These are phyloP conservation scores for Aspergillus hancockii DNA, from an alignment of 495 filamentous ascomycete species.

Conservation along the genomic window DNA sequence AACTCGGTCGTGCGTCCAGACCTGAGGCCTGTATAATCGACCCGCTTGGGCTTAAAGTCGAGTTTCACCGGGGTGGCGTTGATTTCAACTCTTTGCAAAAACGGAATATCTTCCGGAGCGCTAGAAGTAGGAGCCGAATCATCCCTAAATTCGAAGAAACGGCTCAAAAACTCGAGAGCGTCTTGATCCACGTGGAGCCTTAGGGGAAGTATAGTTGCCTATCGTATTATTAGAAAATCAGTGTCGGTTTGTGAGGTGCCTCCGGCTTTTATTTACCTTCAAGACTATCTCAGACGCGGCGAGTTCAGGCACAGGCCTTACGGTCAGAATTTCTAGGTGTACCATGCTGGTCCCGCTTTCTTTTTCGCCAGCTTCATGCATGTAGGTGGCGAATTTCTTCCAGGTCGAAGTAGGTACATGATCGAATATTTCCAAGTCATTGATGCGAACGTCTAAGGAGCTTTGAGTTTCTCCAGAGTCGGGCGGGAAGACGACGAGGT, in stretches of 20 bases:
- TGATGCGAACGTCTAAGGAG: slow-evolving; percentile 78
- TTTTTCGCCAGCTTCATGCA: slow-evolving; percentile 79
- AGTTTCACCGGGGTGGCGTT: slow-evolving; percentile 78
- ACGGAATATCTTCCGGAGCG: slow-evolving; percentile 71
- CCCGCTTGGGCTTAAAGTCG: slow-evolving; percentile 96
- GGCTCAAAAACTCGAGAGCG: slow-evolving; percentile 92
- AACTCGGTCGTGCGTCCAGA: slow-evolving; percentile 98
- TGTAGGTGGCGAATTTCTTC: slow-evolving; percentile 96
- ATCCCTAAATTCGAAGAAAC: slow-evolving; percentile 98
- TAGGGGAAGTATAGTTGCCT: slow-evolving; percentile 81
- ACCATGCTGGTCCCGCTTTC: slow-evolving; percentile 87
- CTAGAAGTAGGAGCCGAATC: slow-evolving; percentile 55
- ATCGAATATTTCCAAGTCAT: slow-evolving; percentile 88
- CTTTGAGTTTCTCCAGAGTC: slow-evolving; percentile 77
- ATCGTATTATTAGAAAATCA: background rate
- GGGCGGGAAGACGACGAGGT: slow-evolving; percentile 81
- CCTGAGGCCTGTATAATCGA: slow-evolving; percentile 92
- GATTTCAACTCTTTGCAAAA: slow-evolving; percentile 87
- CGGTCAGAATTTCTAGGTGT: slow-evolving; percentile 83
- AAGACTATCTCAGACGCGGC: slow-evolving; percentile 89
- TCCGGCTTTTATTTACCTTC: slow-evolving; percentile 51
- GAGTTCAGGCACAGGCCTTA: slow-evolving; percentile 78
- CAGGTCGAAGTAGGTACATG: slow-evolving; percentile 94
- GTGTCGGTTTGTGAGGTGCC: background rate
- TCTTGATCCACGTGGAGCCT: slow-evolving; percentile 97